Evolutionary conservation across 495 filamentous ascomycete genomes (phyloP).

Genomic region (Apiosordaria backusii): DNA sequence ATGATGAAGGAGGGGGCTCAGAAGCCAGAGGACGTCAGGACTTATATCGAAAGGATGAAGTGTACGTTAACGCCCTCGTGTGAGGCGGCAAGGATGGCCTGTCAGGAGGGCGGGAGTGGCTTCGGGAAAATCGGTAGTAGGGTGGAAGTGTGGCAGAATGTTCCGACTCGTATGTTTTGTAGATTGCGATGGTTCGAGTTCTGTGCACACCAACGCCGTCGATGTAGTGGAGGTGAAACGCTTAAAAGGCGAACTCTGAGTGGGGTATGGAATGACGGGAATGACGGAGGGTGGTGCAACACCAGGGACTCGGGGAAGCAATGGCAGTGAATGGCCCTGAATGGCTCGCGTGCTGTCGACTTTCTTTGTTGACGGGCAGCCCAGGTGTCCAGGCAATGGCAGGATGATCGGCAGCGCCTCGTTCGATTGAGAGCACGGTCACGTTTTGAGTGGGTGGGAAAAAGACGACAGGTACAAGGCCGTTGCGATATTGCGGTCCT

Average conservation of each 20-base stretch:
- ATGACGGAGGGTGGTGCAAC: slow-evolving; percentile 8
- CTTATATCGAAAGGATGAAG: slow-evolving; percentile 16
- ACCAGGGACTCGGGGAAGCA: slow-evolving; percentile 10
- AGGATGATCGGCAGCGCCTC: slow-evolving; percentile 20
- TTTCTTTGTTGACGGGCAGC: slow-evolving; percentile 16
- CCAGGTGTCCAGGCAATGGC: neutral
- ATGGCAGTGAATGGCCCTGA: slow-evolving; percentile 9
- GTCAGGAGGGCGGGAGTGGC: neutral
- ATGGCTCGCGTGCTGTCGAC: slow-evolving; percentile 2
- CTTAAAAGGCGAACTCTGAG: slow-evolving; percentile 14
- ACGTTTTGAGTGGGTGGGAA: slow-evolving; percentile 1
- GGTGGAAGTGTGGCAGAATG: neutral
- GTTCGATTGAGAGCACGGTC: slow-evolving; percentile 17
- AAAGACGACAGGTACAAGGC: neutral
- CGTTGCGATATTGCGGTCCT: neutral
- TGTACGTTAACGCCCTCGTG: slow-evolving; percentile 2
- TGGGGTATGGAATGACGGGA: slow-evolving; percentile 29
- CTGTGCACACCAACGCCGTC: slow-evolving; percentile 9
- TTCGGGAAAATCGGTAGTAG: neutral
- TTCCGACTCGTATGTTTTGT: slow-evolving; percentile 31
- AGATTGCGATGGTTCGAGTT: slow-evolving; percentile 28
- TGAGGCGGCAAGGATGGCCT: slow-evolving; percentile 4
- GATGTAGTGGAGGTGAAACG: slow-evolving; percentile 28
- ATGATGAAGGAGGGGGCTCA: slow-evolving; percentile 27
- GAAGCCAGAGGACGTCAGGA: neutral